These are phyloP conservation scores for Beauveria australis DNA, from an alignment of 2,329 filamentous ascomycete genomes.

Conservation along the genomic window DNA sequence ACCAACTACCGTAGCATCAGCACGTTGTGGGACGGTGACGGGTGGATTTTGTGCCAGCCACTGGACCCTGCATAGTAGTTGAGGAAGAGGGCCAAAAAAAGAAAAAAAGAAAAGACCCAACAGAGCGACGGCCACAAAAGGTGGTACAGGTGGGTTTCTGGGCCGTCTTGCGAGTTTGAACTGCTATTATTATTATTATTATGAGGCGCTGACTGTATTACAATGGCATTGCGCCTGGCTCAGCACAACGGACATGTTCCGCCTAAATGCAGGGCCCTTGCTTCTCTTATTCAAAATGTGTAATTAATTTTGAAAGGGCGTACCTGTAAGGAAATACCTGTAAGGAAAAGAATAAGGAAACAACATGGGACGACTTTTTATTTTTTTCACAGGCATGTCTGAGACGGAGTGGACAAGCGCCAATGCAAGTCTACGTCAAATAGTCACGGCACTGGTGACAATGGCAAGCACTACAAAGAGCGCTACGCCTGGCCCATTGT, in stretches of 20 bases:
- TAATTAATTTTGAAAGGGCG: conserved; percentile 5
- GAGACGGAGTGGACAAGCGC: not conserved
- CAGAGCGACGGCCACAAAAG: not conserved
- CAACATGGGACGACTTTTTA: not conserved
- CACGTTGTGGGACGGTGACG: not conserved
- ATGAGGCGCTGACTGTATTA: not conserved
- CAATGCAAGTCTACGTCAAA: not conserved
- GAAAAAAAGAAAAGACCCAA: not conserved
- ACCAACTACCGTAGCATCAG: not conserved
- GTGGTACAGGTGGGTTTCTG: not conserved
- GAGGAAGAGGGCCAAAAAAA: not conserved
- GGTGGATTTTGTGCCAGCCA: not conserved
- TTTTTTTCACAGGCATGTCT: not conserved
- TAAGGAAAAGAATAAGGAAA: not conserved
- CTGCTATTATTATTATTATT: not conserved
- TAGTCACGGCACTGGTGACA: not conserved
- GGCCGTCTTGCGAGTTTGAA: not conserved
- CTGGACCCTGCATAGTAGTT: not conserved
- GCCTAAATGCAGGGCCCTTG: not conserved
- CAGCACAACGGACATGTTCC: not conserved
- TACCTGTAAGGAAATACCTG: conserved; percentile 1
- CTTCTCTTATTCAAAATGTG: not conserved
- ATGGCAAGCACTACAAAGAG: not conserved
- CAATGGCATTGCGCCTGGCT: not conserved
- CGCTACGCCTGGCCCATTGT: not conserved